These are phyloP conservation scores for Sanguinoderma infundibulare DNA, from an alignment of 1,284 basidiomycete species.

Conservation along the genomic window DNA sequence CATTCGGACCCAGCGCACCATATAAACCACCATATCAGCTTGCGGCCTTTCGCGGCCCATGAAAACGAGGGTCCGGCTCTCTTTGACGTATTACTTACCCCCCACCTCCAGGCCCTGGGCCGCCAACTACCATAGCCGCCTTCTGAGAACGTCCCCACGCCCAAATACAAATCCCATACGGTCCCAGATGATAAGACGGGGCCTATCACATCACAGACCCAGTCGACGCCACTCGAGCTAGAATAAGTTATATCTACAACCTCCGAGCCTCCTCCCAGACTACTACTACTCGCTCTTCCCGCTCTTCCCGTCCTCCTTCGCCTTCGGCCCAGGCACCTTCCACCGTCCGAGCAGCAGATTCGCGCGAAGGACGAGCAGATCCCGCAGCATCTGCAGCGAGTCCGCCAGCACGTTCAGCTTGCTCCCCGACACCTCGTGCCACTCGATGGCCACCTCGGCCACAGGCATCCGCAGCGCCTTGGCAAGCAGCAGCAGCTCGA, in stretches of 20 bases:
- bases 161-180: background rate
- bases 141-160: background rate
- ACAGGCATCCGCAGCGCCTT: conserved; percentile 78
- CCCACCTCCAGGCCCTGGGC: background rate
- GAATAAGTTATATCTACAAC: background rate
- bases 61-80: background rate
- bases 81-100: background rate
- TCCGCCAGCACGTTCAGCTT: conserved; percentile 88
- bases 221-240: background rate
- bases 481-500: conserved; percentile 91
- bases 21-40: no score
- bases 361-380: conserved; percentile 82
- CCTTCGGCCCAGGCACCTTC: conserved; percentile 31
- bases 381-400: conserved; percentile 86
- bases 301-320: background rate
- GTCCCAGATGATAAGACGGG: background rate
- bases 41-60: background rate
- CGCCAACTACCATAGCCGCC: background rate
- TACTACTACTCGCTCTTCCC: background rate
- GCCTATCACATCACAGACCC: background rate
- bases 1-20: background rate
- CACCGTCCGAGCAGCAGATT: conserved; percentile 83
- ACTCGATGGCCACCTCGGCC: conserved; percentile 85
- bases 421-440: conserved; percentile 92
- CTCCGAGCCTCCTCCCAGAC: background rate